Evolutionary conservation across 140 eudicot genomes (phyloP), one percentile per base, ranked within the genome.

Genomic region (Erigeron philadelphicus): DNA sequence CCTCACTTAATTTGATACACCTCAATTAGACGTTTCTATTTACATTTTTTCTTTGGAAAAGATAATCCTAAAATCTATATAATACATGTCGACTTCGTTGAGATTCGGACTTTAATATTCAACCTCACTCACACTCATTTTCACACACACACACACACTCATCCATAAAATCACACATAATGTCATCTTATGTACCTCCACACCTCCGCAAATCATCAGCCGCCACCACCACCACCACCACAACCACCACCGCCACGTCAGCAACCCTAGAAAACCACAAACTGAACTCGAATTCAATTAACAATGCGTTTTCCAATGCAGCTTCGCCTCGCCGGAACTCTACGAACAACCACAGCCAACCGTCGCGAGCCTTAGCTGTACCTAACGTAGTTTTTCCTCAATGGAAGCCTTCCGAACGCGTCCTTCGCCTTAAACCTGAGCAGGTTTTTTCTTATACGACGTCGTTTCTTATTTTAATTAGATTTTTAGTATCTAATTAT

Each of bases 331-430:
- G 81, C 58, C 86, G 89, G 68, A 81, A 81, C 87, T 83, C 93
- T 71, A 41, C 66, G 21, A 86, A 78, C 75, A 69, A 72, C 77
- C 58, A 55, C 75, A 59, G 64, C 84, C 69, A 63, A 55, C 67
- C 85, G 61, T 50, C 88, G 44, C 59, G 80, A 55, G 68, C 78
- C 25, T 73, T 75, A 56, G 56, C 81, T 23, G 81, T 77, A 3
- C 90, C 96, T 16, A 85, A 80, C 74, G 70, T 76, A 0, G 82
- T 80, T 11, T 57, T 86, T 64, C 88, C 94, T 8, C 82, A 70
- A 25, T 89, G 96, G 96, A 86, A 84, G 76, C 96, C 96, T 62
- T 89, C 96, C 54, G 90, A 86, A 74, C 96, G 96, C 57, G 94
- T 86, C 73, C 76, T 82, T 57, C 83, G 79, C 19, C 96, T 89